These are phyloP conservation scores for Solanum hybrid DNA, from an alignment of 305 asterid genomes.

Conservation along the genomic window DNA sequence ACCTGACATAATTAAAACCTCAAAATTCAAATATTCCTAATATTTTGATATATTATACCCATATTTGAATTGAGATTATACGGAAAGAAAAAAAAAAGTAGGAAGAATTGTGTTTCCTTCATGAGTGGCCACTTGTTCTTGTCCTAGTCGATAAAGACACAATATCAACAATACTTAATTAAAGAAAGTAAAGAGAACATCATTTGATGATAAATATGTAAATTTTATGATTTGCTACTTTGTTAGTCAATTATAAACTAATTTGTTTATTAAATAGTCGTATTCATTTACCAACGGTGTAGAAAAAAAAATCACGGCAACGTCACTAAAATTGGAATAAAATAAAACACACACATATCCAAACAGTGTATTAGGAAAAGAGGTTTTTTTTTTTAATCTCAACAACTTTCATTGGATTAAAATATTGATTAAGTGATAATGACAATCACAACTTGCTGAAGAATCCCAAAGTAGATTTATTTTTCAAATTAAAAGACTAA, in stretches of 20 bases:
- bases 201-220: background rate
- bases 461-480: background rate
- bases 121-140: conserved; percentile 2
- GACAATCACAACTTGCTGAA: background rate
- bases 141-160: background rate
- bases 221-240: background rate
- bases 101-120: background rate
- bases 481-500: background rate
- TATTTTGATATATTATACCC: background rate
- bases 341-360: background rate
- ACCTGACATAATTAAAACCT: background rate
- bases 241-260: conserved; percentile 11
- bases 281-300: background rate
- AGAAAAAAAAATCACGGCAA: background rate
- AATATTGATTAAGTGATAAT: background rate
- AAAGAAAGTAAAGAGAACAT: background rate
- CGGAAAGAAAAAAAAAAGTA: background rate
- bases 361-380: background rate
- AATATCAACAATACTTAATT: background rate
- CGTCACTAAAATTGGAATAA: background rate
- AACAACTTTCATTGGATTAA: background rate
- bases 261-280: conserved; percentile 23
- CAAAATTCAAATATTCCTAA: background rate
- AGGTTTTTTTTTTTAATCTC: background rate
- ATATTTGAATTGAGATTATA: no score